Evolutionary conservation across 2,329 filamentous ascomycete species (phyloP).

Genomic region (Cladosporium sp.): DNA sequence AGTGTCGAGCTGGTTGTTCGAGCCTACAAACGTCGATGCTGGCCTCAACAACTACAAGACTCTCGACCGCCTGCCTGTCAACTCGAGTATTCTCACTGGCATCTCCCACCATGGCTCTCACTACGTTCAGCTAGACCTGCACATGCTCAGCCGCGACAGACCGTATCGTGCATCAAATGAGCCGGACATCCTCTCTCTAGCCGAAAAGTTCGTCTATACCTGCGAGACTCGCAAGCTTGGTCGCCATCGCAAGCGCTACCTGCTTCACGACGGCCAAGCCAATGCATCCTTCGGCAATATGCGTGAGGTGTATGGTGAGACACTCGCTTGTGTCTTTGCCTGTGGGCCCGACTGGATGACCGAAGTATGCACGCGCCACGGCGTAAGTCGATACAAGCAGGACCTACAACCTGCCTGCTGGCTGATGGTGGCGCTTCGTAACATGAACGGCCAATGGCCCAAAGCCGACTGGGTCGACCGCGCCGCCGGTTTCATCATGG

Average conservation of each 20-base stretch:
- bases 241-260: conserved; percentile 36
- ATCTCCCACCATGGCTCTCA: conserved; percentile 39
- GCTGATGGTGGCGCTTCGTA: conserved; percentile 40
- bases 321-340: conserved; percentile 42
- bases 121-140: conserved; percentile 42
- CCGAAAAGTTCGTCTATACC: conserved; percentile 37
- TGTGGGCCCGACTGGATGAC: conserved; percentile 43
- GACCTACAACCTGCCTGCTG: conserved; percentile 32
- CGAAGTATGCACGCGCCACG: conserved; percentile 37
- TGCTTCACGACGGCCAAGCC: conserved; percentile 30
- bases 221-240: conserved; percentile 35
- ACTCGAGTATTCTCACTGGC: conserved; percentile 25
- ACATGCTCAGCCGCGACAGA: conserved; percentile 41
- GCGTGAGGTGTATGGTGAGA: conserved; percentile 45
- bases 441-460: conserved; percentile 36
- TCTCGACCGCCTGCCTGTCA: conserved; percentile 28
- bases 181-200: conserved; percentile 30
- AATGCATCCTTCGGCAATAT: conserved; percentile 41
- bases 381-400: conserved; percentile 35
- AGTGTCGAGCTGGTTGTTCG: conserved; percentile 32
- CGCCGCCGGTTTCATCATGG: conserved; percentile 36
- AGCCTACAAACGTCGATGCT: conserved; percentile 36
- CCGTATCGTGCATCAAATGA: conserved; percentile 32
- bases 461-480: conserved; percentile 29
- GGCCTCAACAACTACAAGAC: conserved; percentile 38